Evolutionary conservation across 2,329 filamentous ascomycete species (phyloP).

Genomic region (Boeremia lycopersici): DNA sequence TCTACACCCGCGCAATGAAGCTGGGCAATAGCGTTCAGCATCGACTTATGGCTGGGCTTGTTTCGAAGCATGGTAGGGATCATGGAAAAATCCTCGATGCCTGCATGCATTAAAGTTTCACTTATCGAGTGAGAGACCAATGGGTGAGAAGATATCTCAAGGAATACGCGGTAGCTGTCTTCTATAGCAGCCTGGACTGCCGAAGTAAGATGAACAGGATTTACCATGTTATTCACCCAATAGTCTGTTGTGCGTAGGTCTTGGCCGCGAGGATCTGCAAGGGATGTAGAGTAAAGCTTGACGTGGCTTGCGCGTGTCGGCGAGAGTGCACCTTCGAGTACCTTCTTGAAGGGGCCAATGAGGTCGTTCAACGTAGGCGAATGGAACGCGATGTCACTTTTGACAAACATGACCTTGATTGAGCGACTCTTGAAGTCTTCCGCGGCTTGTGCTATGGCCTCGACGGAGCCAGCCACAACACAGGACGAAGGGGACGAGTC

Average conservation of each 20-base stretch:
- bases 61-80: constrained; percentile 41
- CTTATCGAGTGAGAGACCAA: constrained; percentile 50
- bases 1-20: constrained; percentile 38
- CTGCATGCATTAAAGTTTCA: constrained; percentile 44
- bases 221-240: constrained; percentile 50
- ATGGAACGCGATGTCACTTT: constrained; percentile 52
- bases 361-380: constrained; percentile 42
- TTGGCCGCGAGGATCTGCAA: constrained; percentile 25
- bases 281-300: constrained; percentile 45
- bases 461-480: constrained; percentile 37
- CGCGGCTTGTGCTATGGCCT: constrained; percentile 24
- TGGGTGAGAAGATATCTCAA: constrained; percentile 52
- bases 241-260: constrained; percentile 39
- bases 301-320: constrained; percentile 20
- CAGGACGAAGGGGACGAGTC: constrained; percentile 45
- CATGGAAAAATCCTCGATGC: constrained; percentile 38
- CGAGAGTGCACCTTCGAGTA: constrained; percentile 26
- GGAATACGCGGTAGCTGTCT: constrained; percentile 48
- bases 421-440: constrained; percentile 26
- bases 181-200: constrained; percentile 44
- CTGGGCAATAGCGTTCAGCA: constrained; percentile 36
- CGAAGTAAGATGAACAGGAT: constrained; percentile 43
- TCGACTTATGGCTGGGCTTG: constrained; percentile 29
- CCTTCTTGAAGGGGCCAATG: constrained; percentile 31
- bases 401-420: constrained; percentile 43